Evolutionary conservation across 2,329 filamentous ascomycete genomes (phyloP).

Genomic region (Scedosporium boydii): DNA sequence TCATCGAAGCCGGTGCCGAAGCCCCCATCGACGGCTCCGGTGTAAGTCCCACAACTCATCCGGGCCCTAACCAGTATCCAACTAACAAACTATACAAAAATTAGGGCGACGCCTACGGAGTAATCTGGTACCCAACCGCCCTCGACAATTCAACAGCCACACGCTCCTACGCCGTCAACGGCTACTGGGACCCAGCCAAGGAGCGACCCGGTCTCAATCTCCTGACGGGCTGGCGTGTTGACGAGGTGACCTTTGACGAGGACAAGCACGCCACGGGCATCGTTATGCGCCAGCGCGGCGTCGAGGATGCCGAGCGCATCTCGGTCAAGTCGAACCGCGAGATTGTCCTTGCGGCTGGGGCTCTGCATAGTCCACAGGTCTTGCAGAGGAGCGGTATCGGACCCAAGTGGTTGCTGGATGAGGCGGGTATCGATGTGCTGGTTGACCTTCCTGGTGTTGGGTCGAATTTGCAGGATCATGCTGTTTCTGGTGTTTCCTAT

Average conservation of each 20-base stretch:
- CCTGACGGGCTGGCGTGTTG: constrained; percentile 32
- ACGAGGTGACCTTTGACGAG: constrained; percentile 21
- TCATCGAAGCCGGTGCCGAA: constrained; percentile 5
- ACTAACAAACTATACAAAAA: not conserved
- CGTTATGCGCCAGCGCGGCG: not conserved
- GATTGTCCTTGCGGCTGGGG: constrained; percentile 39
- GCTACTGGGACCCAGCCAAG: constrained; percentile 6
- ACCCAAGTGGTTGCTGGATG: constrained; percentile 31
- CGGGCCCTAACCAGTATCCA: not conserved
- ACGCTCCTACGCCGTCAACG: constrained; percentile 5
- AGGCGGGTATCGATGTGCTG: constrained; percentile 33
- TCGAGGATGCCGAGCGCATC: constrained; percentile 10
- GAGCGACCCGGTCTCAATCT: constrained; percentile 3
- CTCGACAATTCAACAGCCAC: constrained; percentile 6
- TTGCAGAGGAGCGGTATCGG: constrained; percentile 42
- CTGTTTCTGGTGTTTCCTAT: not conserved
- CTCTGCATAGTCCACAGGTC: constrained; percentile 43
- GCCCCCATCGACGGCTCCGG: constrained; percentile 2
- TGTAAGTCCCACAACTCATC: not conserved
- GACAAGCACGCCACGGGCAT: constrained; percentile 15
- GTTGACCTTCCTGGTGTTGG: constrained; percentile 43
- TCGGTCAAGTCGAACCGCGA: constrained; percentile 27
- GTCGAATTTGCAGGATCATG: constrained; percentile 43
- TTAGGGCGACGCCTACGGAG: constrained; percentile 5
- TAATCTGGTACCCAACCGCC: constrained; percentile 7